Percentiles rank a stretch among this genome's conserved stretches.
These are phyloP conservation scores for Mimosa pudica DNA, from an alignment of 306 rosid genomes.

Conservation along the genomic window DNA sequence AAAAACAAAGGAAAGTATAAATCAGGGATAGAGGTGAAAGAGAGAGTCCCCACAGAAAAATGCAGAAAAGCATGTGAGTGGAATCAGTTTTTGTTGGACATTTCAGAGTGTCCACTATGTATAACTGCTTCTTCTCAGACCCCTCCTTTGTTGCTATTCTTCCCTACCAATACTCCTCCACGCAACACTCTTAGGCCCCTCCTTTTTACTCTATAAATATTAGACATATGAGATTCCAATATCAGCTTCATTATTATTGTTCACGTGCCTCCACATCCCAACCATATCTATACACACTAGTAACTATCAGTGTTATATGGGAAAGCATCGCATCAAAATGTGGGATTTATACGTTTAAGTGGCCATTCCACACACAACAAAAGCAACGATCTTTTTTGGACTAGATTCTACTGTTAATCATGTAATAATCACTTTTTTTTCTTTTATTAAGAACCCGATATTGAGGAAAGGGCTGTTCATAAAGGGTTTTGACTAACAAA, in stretches of 20 bases:
- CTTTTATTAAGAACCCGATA: background rate
- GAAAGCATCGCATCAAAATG: background rate
- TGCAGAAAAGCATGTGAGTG: slow-evolving; percentile 47
- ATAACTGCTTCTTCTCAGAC: slow-evolving; percentile 14
- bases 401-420: too few species aligned
- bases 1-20: background rate
- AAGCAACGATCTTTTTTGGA: too few species aligned
- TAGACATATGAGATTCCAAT: background rate
- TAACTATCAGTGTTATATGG: too few species aligned
- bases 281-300: background rate
- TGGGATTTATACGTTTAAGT: background rate
- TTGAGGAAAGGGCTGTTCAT: background rate
- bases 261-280: background rate
- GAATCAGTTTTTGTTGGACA: slow-evolving; percentile 43
- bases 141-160: background rate
- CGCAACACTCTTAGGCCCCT: background rate
- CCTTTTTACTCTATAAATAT: background rate
- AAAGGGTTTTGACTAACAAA: background rate
- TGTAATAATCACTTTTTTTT: too few species aligned
- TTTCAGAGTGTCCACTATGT: slow-evolving; percentile 48
- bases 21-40: background rate
- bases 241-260: background rate
- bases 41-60: slow-evolving; percentile 45
- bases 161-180: background rate
- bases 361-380: background rate